A percentile compares a stretch with the other conserved stretches of the same genome.
These are phyloP conservation scores for Malus fusca DNA, from an alignment of 306 rosid species.

Conservation along the genomic window DNA sequence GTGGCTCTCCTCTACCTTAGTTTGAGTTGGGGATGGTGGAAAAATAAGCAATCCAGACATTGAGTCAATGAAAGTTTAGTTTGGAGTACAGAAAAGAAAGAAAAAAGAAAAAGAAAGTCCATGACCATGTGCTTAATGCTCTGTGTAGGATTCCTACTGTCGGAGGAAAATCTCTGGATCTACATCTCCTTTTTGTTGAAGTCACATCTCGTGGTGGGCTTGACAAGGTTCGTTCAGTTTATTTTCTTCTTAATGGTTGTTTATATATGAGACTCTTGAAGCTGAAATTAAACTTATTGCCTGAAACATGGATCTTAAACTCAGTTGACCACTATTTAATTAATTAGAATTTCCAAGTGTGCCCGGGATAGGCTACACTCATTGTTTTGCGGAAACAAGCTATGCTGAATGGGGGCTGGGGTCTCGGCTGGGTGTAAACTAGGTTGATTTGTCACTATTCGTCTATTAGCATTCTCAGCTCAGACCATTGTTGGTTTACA, in stretches of 20 bases:
- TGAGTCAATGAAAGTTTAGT: not conserved
- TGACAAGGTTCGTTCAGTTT: constrained; percentile 50
- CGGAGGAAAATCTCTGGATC: constrained; percentile 73
- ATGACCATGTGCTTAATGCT: constrained; percentile 5
- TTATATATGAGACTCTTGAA: not conserved
- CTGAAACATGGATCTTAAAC: constrained; percentile 7
- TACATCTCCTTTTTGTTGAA: constrained; percentile 64
- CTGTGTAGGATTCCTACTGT: constrained; percentile 53
- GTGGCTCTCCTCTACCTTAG: not conserved
- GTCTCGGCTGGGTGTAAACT: not conserved
- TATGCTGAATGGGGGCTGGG: not conserved
- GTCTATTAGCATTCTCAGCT: not conserved
- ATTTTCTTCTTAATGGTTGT: not conserved
- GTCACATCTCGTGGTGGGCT: constrained; percentile 80
- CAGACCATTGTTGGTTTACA: not conserved
- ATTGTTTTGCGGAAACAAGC: not conserved
- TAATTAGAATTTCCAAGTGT: not conserved
- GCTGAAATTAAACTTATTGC: not conserved
- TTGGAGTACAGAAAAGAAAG: not conserved
- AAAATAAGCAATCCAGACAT: not conserved
- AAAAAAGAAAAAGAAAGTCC: constrained; percentile 1
- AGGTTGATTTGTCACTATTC: not conserved
- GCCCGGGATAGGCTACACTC: constrained; percentile 1
- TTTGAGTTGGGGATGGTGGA: not conserved
- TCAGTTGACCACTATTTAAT: not conserved